Percentiles rank a stretch among this genome's conserved stretches.
phyloP scores from a whole-genome alignment of 2,329 filamentous ascomycete species.

The Aspergillus tubingensis region DNA sequence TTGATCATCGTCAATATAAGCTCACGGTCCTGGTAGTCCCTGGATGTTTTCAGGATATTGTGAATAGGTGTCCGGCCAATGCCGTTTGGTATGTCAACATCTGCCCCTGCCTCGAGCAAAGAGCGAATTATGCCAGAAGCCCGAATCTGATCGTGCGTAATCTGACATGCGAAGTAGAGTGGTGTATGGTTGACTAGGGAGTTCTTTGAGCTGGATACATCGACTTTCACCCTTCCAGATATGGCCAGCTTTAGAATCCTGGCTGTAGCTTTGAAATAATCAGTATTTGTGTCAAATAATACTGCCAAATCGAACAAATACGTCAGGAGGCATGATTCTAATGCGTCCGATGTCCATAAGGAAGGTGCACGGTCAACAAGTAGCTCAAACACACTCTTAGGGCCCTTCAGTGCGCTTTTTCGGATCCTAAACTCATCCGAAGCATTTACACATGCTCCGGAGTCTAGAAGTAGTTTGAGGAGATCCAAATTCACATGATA shows the following conservation, averaged over 20 bases:
- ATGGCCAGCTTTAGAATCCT: neutral
- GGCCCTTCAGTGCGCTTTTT: neutral
- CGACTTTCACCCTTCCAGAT: neutral
- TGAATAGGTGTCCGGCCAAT: neutral
- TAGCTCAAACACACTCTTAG: neutral
- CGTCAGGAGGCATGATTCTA: neutral
- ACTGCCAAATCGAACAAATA: neutral
- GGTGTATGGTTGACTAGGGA: neutral
- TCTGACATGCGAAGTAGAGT: no score
- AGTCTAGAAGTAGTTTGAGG: neutral
- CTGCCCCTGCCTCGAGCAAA: conserved; percentile 2
- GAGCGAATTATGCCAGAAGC: neutral
- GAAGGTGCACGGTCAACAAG: neutral
- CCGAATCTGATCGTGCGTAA: no score
- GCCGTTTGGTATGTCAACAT: conserved; percentile 13
- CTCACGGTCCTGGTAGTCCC: neutral
- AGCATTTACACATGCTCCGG: neutral
- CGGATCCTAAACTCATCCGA: neutral
- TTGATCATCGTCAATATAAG: neutral
- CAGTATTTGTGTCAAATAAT: neutral
- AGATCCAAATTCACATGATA: neutral
- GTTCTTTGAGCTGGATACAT: neutral
- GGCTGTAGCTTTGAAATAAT: neutral
- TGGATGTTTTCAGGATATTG: neutral
- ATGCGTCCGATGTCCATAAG: neutral